Evolutionary conservation across 768 basidiomycete genomes (phyloP).

Genomic region (Russula compacta): DNA sequence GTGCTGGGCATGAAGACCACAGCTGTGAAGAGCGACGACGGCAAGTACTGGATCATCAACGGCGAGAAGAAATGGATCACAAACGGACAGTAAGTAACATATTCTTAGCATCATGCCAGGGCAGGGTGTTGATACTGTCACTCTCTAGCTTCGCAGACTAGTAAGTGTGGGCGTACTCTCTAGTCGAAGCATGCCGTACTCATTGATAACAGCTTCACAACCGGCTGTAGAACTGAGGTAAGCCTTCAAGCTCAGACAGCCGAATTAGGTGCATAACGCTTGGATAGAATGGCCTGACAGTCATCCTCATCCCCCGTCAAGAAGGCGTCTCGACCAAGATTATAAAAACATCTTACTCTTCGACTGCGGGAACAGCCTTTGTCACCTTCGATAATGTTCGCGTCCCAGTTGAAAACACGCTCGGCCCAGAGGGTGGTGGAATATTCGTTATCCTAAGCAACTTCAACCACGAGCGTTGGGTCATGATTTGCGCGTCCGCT

Average conservation of each 20-base stretch:
- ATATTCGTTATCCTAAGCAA: conserved; percentile 65
- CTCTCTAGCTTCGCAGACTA: conserved; percentile 31
- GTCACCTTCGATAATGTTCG: conserved; percentile 76
- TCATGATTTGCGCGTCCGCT: conserved; percentile 70
- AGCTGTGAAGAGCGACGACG: conserved; percentile 73
- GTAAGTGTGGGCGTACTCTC: conserved; percentile 19
- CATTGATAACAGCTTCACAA: conserved; percentile 42
- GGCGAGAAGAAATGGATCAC: conserved; percentile 86
- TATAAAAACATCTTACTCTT: conserved; percentile 84
- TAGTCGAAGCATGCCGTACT: background rate
- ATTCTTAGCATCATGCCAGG: background rate
- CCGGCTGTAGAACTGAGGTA: conserved; percentile 57
- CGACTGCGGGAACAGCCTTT: conserved; percentile 77
- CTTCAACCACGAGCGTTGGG: conserved; percentile 94
- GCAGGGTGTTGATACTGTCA: conserved; percentile 4
- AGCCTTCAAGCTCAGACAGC: conserved; percentile 24
- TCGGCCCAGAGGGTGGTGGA: conserved; percentile 73
- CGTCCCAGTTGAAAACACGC: conserved; percentile 79
- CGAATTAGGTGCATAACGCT: conserved; percentile 21
- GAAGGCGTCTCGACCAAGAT: conserved; percentile 75
- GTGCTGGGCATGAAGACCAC: conserved; percentile 75
- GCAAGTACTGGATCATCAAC: conserved; percentile 77
- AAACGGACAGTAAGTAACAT: conserved; percentile 47
- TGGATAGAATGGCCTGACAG: conserved; percentile 52
- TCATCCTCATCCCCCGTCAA: conserved; percentile 77